Percentiles rank a stretch among this genome's conserved stretches.
Evolutionary conservation across 352 stramenopile species (phyloP).

Genomic region (Globisporangium apiculatum): DNA sequence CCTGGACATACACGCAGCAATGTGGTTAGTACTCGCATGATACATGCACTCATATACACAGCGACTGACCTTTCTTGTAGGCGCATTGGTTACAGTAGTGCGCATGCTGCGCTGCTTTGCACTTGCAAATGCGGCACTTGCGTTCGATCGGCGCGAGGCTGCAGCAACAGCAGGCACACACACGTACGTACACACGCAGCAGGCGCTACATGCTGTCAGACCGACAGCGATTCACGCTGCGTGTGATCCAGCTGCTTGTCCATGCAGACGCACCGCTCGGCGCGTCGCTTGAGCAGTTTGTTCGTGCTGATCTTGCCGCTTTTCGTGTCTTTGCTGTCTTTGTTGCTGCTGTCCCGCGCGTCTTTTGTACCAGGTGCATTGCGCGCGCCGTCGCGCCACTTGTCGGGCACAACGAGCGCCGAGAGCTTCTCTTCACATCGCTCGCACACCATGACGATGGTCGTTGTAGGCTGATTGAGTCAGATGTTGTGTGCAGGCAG

Average conservation of each 20-base stretch:
- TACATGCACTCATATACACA: no score
- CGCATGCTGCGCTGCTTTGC: slow-evolving; percentile 35
- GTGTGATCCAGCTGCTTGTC: no score
- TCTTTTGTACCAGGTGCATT: slow-evolving; percentile 53
- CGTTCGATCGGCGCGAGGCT: slow-evolving; percentile 49
- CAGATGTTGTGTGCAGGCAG: no score
- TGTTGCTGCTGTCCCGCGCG: background rate
- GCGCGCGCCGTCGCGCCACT: slow-evolving; percentile 59
- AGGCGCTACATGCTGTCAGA: background rate
- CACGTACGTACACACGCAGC: background rate
- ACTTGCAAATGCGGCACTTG: slow-evolving; percentile 63
- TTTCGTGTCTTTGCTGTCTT: background rate
- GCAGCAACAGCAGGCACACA: background rate
- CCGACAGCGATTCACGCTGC: background rate
- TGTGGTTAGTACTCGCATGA: no score
- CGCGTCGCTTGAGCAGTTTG: slow-evolving; percentile 36
- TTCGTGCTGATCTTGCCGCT: slow-evolving; percentile 19
- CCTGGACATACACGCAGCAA: slow-evolving; percentile 13
- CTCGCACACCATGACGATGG: slow-evolving; percentile 53
- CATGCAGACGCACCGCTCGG: slow-evolving; percentile 22
- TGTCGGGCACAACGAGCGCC: slow-evolving; percentile 68
- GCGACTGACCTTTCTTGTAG: slow-evolving; percentile 61
- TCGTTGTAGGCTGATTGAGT: background rate
- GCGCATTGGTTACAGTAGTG: slow-evolving; percentile 75
- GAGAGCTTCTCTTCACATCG: slow-evolving; percentile 75